These are phyloP conservation scores for Murraya koenigii DNA, from an alignment of 345 rosid species.

Conservation along the genomic window DNA sequence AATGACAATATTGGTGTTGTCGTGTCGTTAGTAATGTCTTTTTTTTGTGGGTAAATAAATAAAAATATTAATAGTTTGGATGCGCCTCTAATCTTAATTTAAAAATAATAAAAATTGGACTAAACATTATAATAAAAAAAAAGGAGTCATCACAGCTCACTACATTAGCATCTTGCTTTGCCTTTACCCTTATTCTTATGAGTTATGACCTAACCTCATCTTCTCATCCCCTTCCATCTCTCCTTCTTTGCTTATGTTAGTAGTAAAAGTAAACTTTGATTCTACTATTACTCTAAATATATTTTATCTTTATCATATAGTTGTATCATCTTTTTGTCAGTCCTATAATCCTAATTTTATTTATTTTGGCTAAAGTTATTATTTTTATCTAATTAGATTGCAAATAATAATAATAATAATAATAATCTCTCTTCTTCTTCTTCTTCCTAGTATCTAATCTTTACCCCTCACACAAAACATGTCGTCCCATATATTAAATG, in stretches of 20 bases:
- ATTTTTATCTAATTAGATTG: not conserved
- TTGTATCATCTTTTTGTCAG: not conserved
- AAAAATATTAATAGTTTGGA: not conserved
- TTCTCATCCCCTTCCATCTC: not conserved
- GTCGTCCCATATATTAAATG: conserved; percentile 16
- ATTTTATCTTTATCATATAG: not conserved
- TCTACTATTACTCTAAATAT: not conserved
- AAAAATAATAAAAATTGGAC: not conserved
- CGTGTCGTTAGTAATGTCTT: no score
- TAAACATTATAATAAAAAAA: not conserved
- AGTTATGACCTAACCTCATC: conserved; percentile 9
- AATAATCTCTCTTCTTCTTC: not conserved
- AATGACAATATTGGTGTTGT: not conserved
- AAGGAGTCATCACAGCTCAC: not conserved
- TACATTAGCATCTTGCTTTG: not conserved
- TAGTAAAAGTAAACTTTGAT: not conserved
- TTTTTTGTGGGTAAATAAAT: no score
- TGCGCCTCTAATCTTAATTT: not conserved
- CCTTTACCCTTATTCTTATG: conserved; percentile 23
- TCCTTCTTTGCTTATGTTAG: not conserved
- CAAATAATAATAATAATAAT: no score
- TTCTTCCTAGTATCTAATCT: not conserved
- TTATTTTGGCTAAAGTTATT: not conserved
- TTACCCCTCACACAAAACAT: conserved; percentile 6
- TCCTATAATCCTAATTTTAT: not conserved